Evolutionary conservation across 805 yeast genomes (phyloP).

Genomic region (Priceomyces melissophilus): DNA sequence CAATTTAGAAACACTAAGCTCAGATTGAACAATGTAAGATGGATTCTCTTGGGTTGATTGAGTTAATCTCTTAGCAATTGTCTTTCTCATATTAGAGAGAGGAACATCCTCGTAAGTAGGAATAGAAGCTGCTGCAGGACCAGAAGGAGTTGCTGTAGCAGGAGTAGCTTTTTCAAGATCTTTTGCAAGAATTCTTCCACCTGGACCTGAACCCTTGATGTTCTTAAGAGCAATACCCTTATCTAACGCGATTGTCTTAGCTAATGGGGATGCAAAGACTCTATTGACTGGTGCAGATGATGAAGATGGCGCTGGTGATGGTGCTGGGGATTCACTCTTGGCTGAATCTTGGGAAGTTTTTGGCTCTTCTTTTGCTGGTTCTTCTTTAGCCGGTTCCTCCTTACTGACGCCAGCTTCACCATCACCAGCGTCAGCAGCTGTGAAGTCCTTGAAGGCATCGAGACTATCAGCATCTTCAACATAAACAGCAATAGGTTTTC

Average conservation of each 20-base stretch:
- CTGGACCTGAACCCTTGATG: slow-evolving; percentile 90
- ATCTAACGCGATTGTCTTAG: slow-evolving; percentile 89
- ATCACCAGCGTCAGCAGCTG: slow-evolving; percentile 75
- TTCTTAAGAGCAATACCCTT: slow-evolving; percentile 83
- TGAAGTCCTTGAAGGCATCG: slow-evolving; percentile 81
- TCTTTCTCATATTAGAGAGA: slow-evolving; percentile 86
- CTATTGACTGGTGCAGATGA: slow-evolving; percentile 51
- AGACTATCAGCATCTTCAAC: slow-evolving; percentile 86
- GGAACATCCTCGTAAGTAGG: slow-evolving; percentile 78
- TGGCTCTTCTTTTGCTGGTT: slow-evolving; percentile 27
- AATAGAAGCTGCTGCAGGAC: slow-evolving; percentile 47
- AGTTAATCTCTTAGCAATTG: slow-evolving; percentile 84
- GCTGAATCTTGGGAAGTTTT: slow-evolving; percentile 12
- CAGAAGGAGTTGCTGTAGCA: slow-evolving; percentile 42
- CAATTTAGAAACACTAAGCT: slow-evolving; percentile 82
- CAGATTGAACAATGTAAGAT: slow-evolving; percentile 86
- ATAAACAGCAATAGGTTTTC: slow-evolving; percentile 94
- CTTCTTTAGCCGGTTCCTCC: slow-evolving; percentile 24
- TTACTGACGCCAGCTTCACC: slow-evolving; percentile 34
- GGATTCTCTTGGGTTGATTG: slow-evolving; percentile 87
- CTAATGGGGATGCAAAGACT: slow-evolving; percentile 91
- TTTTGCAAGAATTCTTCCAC: slow-evolving; percentile 87
- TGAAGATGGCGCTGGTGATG: slow-evolving; percentile 30
- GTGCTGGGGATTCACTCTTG: slow-evolving; percentile 11
- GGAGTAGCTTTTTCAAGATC: slow-evolving; percentile 74